phyloP scores from a whole-genome alignment of 768 basidiomycete species.

The Tricholomella constricta region DNA sequence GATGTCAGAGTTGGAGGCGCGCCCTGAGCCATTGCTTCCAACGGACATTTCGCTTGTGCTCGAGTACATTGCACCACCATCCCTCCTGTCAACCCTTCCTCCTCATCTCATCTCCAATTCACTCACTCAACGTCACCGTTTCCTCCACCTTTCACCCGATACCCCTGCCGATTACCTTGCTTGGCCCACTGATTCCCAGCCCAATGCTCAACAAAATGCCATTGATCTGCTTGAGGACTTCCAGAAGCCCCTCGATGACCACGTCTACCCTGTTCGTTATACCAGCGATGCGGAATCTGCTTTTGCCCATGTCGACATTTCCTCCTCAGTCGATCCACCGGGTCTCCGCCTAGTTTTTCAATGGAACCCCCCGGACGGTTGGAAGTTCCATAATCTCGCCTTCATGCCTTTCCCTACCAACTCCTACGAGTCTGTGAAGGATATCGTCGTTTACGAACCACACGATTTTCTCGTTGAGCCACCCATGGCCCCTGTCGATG shows the following conservation, averaged over 20 bases:
- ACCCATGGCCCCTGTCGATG: constrained; percentile 23
- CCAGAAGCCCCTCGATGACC: constrained; percentile 38
- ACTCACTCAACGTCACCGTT: constrained; percentile 65
- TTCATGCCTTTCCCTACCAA: constrained; percentile 70
- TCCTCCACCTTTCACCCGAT: constrained; percentile 55
- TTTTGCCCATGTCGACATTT: constrained; percentile 60
- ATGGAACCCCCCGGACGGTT: constrained; percentile 54
- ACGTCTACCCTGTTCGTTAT: constrained; percentile 37
- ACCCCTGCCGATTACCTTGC: constrained; percentile 59
- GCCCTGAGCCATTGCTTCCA: constrained; percentile 10
- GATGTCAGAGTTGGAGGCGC: neutral
- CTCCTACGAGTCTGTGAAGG: constrained; percentile 31
- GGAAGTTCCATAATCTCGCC: constrained; percentile 72
- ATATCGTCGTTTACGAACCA: constrained; percentile 26
- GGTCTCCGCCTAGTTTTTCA: constrained; percentile 66
- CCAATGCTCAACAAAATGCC: constrained; percentile 28
- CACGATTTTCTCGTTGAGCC: constrained; percentile 36
- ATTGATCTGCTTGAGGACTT: constrained; percentile 48
- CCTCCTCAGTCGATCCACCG: constrained; percentile 30
- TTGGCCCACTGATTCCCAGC: constrained; percentile 54
- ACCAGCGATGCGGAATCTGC: constrained; percentile 50
- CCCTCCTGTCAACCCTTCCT: constrained; percentile 54
- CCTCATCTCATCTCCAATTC: constrained; percentile 59
- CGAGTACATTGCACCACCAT: constrained; percentile 57
- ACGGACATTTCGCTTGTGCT: constrained; percentile 50